These are phyloP conservation scores for Zanthoxylum bungeanum DNA, from an alignment of 345 rosid genomes.

Conservation along the genomic window DNA sequence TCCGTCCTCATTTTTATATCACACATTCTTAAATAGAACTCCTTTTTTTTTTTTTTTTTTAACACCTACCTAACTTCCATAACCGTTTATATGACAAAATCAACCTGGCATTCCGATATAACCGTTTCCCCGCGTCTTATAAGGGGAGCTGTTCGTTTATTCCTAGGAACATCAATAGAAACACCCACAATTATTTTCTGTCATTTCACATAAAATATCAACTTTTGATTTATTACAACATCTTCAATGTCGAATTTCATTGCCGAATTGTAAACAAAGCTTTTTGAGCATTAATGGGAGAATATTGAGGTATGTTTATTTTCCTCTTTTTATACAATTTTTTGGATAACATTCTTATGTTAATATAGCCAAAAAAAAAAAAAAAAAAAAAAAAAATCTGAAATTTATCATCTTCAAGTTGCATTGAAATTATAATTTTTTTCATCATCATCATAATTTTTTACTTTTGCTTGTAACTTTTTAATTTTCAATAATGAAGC, in stretches of 20 bases:
- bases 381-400: no score
- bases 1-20: no score
- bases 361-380: no score
- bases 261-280: neutral
- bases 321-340: no score
- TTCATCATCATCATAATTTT: neutral
- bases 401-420: no score
- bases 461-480: neutral
- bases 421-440: neutral
- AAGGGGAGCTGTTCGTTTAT: neutral
- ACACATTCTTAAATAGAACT: no score
- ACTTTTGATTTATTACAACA: neutral
- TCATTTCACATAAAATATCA: no score
- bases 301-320: neutral
- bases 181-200: constrained; percentile 10
- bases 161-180: constrained; percentile 26
- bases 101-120: constrained; percentile 51
- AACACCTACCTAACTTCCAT: constrained; percentile 17
- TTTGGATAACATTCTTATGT: neutral
- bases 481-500: neutral
- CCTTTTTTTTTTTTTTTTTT: no score
- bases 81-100: constrained; percentile 35
- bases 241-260: neutral
- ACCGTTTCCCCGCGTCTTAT: constrained; percentile 39
- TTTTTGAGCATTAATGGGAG: neutral